Percentiles rank a stretch among this genome's conserved stretches.
Evolutionary conservation across 345 rosid genomes (phyloP).

Genomic region (Melaleuca quinquenervia): DNA sequence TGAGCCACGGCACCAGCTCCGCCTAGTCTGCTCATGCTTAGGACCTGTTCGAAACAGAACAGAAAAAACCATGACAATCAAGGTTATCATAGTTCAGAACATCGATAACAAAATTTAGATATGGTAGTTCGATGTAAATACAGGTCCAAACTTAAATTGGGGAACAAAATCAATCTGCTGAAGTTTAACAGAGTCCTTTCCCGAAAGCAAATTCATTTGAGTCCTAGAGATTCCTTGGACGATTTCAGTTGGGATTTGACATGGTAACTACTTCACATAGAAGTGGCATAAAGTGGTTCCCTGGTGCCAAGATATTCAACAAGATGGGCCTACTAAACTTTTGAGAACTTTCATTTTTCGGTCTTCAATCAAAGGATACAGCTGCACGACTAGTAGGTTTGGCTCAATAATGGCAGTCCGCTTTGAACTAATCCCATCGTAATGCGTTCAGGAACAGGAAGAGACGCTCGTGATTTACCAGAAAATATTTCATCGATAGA

Average conservation of each 20-base stretch:
- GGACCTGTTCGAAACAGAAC: conserved; percentile 25
- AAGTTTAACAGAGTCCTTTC: neutral
- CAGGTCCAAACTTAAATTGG: neutral
- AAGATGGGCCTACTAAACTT: conserved; percentile 14
- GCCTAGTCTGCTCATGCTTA: conserved; percentile 71
- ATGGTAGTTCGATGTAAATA: neutral
- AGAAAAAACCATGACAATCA: neutral
- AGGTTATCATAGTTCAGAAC: neutral
- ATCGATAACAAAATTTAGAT: neutral
- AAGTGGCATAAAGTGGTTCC: conserved; percentile 6
- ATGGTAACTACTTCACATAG: conserved; percentile 10
- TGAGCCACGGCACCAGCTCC: conserved; percentile 71
- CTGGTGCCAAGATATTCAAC: conserved; percentile 12
- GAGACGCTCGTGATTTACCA: neutral
- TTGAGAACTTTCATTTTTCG: neutral
- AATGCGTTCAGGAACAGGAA: neutral
- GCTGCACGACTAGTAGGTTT: neutral
- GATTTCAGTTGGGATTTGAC: conserved; percentile 14
- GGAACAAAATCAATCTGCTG: neutral
- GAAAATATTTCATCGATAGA: neutral
- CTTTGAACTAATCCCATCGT: neutral
- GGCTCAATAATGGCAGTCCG: neutral
- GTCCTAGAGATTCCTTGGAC: conserved; percentile 3
- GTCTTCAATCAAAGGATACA: neutral
- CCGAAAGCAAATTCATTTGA: neutral